Evolutionary conservation across 2,329 filamentous ascomycete species (phyloP).

Genomic region (Penicillium sp.): DNA sequence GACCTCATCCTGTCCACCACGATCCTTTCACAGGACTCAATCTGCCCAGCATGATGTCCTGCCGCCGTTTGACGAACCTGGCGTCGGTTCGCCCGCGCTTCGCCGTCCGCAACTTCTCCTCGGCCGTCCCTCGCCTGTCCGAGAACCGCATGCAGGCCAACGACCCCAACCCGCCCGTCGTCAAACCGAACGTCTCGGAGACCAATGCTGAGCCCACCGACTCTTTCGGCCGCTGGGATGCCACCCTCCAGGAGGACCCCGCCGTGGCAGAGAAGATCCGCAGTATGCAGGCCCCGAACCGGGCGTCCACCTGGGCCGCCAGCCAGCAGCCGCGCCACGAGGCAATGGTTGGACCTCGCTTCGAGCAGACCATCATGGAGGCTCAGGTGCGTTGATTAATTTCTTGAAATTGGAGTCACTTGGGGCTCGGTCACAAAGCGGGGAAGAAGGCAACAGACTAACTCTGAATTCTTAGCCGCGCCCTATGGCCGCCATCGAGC

Average conservation of each 20-base stretch:
- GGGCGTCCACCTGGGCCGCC: conserved; percentile 73
- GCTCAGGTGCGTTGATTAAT: conserved; percentile 66
- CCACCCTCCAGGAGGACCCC: conserved; percentile 55
- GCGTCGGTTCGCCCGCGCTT: conserved; percentile 38
- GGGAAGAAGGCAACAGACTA: conserved; percentile 1
- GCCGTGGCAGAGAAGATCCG: conserved; percentile 56
- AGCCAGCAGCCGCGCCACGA: conserved; percentile 77
- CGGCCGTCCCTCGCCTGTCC: conserved; percentile 38
- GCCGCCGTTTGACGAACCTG: conserved; percentile 48
- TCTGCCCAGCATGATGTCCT: conserved; percentile 44
- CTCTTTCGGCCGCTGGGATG: conserved; percentile 50
- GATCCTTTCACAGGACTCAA: conserved; percentile 20
- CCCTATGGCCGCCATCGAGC: conserved; percentile 84
- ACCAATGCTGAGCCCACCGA: conserved; percentile 58
- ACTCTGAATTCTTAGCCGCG: conserved; percentile 62
- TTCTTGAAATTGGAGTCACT: background rate
- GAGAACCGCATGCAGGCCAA: conserved; percentile 52
- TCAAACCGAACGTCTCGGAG: conserved; percentile 57
- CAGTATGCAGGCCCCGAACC: conserved; percentile 81
- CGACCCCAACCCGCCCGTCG: conserved; percentile 53
- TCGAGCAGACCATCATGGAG: conserved; percentile 94
- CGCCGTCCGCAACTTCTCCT: conserved; percentile 44
- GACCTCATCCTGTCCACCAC: conserved; percentile 19
- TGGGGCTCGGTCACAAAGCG: background rate
- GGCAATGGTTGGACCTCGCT: conserved; percentile 91